These are phyloP conservation scores for Lepidium africanum DNA, from an alignment of 345 rosid genomes.

Conservation along the genomic window DNA sequence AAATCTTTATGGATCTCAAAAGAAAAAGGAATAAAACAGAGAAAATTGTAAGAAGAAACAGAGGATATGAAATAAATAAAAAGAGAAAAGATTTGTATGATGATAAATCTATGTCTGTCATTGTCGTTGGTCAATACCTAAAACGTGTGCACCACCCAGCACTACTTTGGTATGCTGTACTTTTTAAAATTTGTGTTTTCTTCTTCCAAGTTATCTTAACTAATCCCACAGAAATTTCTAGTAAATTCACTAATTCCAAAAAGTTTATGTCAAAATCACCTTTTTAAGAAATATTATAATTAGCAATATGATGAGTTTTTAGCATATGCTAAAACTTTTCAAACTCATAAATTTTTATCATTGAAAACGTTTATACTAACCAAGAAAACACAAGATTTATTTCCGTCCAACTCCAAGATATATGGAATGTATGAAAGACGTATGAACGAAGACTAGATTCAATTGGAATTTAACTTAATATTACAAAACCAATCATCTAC, in stretches of 20 bases:
- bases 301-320: background rate
- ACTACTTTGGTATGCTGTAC: conserved; percentile 17
- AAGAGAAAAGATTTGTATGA: background rate
- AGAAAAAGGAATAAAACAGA: background rate
- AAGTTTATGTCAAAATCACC: background rate
- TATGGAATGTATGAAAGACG: too few relatives aligned
- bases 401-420: too few relatives aligned
- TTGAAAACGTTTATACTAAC: background rate
- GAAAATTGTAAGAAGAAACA: conserved; percentile 13
- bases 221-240: conserved; percentile 3
- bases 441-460: too few relatives aligned
- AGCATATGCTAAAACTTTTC: background rate
- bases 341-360: background rate
- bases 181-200: background rate
- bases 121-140: conserved; percentile 16
- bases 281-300: background rate
- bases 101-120: conserved; percentile 5
- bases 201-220: background rate
- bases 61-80: background rate
- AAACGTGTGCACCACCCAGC: conserved; percentile 24
- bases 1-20: background rate
- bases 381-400: background rate
- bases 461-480: too few relatives aligned
- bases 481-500: background rate
- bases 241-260: background rate